Percentiles rank a stretch among this genome's conserved stretches.
Evolutionary conservation across 1,284 basidiomycete genomes (phyloP).

Genomic region (Heliocybe sulcata): DNA sequence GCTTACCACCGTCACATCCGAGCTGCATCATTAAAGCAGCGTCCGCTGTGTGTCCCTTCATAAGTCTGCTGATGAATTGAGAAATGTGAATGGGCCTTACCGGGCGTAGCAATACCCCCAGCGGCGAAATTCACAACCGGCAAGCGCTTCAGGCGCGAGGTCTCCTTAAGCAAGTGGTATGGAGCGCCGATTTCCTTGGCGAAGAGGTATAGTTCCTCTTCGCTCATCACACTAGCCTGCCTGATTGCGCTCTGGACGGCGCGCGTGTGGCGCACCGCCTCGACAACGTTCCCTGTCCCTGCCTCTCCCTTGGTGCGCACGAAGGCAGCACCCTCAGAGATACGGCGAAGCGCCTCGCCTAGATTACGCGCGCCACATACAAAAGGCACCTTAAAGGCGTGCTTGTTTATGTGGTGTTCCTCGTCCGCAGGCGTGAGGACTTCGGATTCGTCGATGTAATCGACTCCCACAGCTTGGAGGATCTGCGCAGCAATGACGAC

Average conservation of each 20-base stretch:
- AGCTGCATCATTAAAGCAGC: slow-evolving; percentile 99
- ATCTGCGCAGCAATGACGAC: slow-evolving; percentile 48
- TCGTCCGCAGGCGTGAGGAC: slow-evolving; percentile 96
- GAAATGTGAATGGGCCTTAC: slow-evolving; percentile 27
- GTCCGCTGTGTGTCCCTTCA: slow-evolving; percentile 53
- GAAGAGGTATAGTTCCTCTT: slow-evolving; percentile 93
- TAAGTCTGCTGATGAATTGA: background rate
- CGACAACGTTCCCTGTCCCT: slow-evolving; percentile 96
- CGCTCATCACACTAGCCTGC: slow-evolving; percentile 79
- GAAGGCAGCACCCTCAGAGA: slow-evolving; percentile 96
- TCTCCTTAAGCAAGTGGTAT: slow-evolving; percentile 97
- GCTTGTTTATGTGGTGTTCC: slow-evolving; percentile 81
- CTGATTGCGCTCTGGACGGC: slow-evolving; percentile 83
- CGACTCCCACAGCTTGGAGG: slow-evolving; percentile 89
- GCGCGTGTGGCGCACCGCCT: slow-evolving; percentile 92
- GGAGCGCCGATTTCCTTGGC: slow-evolving; percentile 94
- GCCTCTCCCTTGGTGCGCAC: slow-evolving; percentile 98
- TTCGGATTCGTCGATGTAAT: slow-evolving; percentile 98
- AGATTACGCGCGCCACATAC: slow-evolving; percentile 77
- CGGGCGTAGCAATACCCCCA: slow-evolving; percentile 94
- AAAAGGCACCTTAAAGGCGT: slow-evolving; percentile 85
- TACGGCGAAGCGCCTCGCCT: slow-evolving; percentile 92
- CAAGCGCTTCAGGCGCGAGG: slow-evolving; percentile 86
- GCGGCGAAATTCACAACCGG: slow-evolving; percentile 97
- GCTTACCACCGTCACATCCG: slow-evolving; percentile 90